Conservation (phyloP, 768 basidiomycete genomes). For the Phlebiopsis gigantea region DNA sequence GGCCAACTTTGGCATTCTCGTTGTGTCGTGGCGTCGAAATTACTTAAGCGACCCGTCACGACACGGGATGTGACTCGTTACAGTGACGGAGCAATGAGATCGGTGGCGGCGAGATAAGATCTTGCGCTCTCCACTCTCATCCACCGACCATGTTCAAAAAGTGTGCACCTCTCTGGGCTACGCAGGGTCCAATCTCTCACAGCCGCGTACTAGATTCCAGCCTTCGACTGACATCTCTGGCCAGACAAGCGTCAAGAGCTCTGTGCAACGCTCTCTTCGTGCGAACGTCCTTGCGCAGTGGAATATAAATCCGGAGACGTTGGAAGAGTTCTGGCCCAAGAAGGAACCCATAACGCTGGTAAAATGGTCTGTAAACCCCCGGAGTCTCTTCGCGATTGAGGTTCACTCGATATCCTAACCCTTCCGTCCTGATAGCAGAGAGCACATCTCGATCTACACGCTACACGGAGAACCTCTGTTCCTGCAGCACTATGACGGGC, state of each 20-base stretch:
- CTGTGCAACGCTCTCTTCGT: conserved; percentile 87
- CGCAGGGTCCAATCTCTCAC: background rate
- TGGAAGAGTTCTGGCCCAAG: conserved; percentile 97
- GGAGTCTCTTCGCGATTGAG: background rate
- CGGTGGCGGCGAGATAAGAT: conserved; percentile 4
- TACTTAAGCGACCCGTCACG: no score
- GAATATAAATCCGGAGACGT: conserved; percentile 70
- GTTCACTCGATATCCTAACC: background rate
- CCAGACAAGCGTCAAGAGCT: conserved; percentile 89
- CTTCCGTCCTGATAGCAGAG: conserved; percentile 59
- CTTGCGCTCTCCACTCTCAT: background rate
- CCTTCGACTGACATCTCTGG: conserved; percentile 79
- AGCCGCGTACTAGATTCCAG: conserved; percentile 45
- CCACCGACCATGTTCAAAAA: conserved; percentile 15
- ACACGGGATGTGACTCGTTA: background rate
- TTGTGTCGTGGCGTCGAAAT: no score
- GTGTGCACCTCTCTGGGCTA: background rate
- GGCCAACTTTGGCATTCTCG: no score
- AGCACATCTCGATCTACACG: conserved; percentile 91
- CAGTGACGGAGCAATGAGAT: conserved; percentile 1
- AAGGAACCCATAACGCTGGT: conserved; percentile 91
- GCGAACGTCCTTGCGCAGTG: conserved; percentile 75
- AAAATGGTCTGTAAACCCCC: conserved; percentile 72
- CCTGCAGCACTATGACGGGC: conserved; percentile 96
- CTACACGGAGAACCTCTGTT: conserved; percentile 83